Conservation (phyloP, 768 basidiomycete genomes). For the Lepiota venenata region DNA sequence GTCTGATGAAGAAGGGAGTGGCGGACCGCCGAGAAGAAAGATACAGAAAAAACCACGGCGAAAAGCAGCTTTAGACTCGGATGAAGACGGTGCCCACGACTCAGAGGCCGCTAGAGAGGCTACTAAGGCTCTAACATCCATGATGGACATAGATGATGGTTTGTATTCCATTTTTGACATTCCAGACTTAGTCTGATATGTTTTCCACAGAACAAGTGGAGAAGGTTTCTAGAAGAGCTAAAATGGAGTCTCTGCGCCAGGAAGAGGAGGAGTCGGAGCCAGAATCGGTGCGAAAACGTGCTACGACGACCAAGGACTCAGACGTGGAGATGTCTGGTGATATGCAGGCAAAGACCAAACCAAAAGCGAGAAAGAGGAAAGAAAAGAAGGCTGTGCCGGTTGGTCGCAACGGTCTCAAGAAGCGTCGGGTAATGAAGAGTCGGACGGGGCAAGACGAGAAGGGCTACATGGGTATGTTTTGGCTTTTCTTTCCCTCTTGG, state of each 20-base stretch:
- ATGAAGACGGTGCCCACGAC: conserved; percentile 25
- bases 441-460: conserved; percentile 54
- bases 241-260: not conserved
- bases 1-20: conserved; percentile 64
- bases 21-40: conserved; percentile 26
- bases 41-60: conserved; percentile 24
- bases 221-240: conserved; percentile 21
- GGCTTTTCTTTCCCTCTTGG: not conserved
- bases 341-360: conserved; percentile 31
- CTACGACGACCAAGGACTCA: conserved; percentile 23
- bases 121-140: conserved; percentile 48
- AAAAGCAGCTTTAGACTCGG: conserved; percentile 30
- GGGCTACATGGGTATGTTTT: conserved; percentile 66
- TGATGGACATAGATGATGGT: conserved; percentile 84
- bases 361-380: conserved; percentile 45
- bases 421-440: conserved; percentile 61
- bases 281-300: conserved; percentile 14
- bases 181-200: not conserved
- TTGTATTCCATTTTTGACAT: conserved; percentile 10
- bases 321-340: conserved; percentile 37
- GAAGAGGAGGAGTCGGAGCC: conserved; percentile 23
- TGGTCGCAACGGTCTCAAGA: conserved; percentile 78
- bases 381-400: conserved; percentile 65
- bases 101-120: conserved; percentile 24
- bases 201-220: conserved; percentile 28